Evolutionary conservation across 495 filamentous ascomycete species (phyloP), one percentile per base, ranked within the genome.

Genomic region (Amorphotheca resinae): DNA sequence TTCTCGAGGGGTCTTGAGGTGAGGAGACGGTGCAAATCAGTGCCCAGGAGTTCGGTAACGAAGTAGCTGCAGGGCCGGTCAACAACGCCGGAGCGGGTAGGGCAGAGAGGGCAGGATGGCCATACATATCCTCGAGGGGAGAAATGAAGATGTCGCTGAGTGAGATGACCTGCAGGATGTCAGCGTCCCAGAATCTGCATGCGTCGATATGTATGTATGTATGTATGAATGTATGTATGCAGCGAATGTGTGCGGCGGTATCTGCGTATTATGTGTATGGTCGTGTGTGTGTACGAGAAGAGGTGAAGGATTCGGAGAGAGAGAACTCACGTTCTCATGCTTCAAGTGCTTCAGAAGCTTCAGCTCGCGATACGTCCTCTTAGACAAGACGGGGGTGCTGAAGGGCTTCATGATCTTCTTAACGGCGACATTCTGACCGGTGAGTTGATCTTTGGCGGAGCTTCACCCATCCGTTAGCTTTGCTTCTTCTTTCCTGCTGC

Each of bases 371-470:
- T 98, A 98, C 20, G 91, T 98, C 57, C 91, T 72, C 71, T 98
- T 98, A 16, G 91, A 91, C 31, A 98, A 67, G 33, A 98, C 91
- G 4, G 91, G 91, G 9, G 91, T 98, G 70, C 87, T 94, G 67
- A 98, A 98, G 5, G 91, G 91, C 71, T 98, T 98, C 93, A 98
- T 96, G 58, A 98, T 98, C 72, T 98, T 98, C 76, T 98, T 98
- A 54, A 98, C 87, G 22, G 91, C 91, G 45, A 98, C 91, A 58
- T 84, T 84, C 59, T 94, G 86, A 54, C 70, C 79, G 40, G 93
- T 96, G 60, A 98, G 86, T 71, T 95, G 86, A 61, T 98, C 91
- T 66, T 82, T 89, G 45, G 91, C 91, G 34, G 91, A 95, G 65
- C 91, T 98, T 59, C 51, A 37, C 15, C 22, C 20, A 28, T 11